These are phyloP conservation scores for Parastagonospora nodorum DNA, from an alignment of 2,329 filamentous ascomycete genomes.

Conservation along the genomic window DNA sequence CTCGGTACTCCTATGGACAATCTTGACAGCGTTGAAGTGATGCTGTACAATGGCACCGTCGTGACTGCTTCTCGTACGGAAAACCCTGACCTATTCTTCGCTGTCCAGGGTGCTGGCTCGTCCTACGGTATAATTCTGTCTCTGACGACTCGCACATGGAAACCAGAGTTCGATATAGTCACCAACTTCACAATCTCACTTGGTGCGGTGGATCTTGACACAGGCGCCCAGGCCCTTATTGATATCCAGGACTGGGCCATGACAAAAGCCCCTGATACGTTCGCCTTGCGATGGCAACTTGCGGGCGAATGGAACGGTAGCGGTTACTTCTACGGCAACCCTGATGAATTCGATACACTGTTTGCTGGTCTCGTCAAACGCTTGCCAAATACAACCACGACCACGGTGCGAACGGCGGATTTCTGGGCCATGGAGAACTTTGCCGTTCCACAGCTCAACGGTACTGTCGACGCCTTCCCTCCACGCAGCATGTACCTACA, in stretches of 20 bases:
- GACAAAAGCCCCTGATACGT: constrained; percentile 19
- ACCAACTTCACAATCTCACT: constrained; percentile 21
- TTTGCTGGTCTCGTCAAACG: constrained; percentile 16
- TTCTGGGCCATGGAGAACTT: constrained; percentile 21
- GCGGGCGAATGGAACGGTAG: constrained; percentile 11
- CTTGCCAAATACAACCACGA: constrained; percentile 14
- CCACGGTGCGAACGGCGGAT: constrained; percentile 1
- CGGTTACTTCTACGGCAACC: constrained; percentile 23
- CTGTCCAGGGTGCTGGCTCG: constrained; percentile 19
- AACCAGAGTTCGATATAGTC: constrained; percentile 11
- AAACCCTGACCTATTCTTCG: constrained; percentile 31
- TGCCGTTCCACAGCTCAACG: constrained; percentile 9
- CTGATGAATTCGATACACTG: constrained; percentile 15
- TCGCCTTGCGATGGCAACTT: constrained; percentile 21
- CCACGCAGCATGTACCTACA: constrained; percentile 20
- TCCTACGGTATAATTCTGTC: constrained; percentile 20
- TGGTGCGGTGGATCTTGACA: constrained; percentile 13
- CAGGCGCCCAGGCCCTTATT: constrained; percentile 15
- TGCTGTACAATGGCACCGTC: constrained; percentile 21
- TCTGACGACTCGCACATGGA: constrained; percentile 19
- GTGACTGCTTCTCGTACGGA: constrained; percentile 12
- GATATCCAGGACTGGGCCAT: constrained; percentile 19
- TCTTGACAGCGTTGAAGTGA: constrained; percentile 17
- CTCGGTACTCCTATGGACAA: constrained; percentile 20
- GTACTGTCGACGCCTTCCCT: constrained; percentile 13